Base-by-base conservation (phyloP, 257 asterid genomes). In the Haberlea rhodopensis region DNA sequence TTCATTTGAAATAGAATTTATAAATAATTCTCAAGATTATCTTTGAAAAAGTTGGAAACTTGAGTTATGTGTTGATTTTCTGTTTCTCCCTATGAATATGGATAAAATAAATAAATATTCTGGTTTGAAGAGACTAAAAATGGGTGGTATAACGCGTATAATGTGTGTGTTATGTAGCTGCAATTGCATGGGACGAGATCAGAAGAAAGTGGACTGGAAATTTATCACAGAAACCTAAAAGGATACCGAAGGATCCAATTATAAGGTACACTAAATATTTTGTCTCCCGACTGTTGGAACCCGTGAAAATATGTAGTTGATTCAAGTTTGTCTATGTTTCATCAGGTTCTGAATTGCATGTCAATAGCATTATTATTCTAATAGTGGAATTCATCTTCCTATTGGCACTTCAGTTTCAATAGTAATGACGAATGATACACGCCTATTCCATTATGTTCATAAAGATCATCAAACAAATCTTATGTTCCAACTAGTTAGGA, bases 181-280 rank as follows among this genome's bases (percentile, higher is more conserved):
- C 82, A 25, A 74, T 77, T 70, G 85, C 78, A 55, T 88, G 96
- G 96, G 83, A 86, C 5, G 92, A 86, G 74, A 72, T 59, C 78
- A 76, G 92, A 78, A 76, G 77, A 67, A 71, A 68, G 68, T 88
- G 96, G 96, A 71, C 31, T 11, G 95, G 95, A 49, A 81, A 86
- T 67, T 34, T 43, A 67, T 69, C 94, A 34, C 80, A 61, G 69
- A 78, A 56, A 79, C 43, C 90, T 25, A 63, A 72, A 28, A 65
- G 63, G 73, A 70, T 63, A 53, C 85, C 78, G 24, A 84, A 71
- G 68, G 96, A 88, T 65, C 96, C 80, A 15, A 76, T 82, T 67
- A 82, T 88, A 80, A 88, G 95, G 96, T 88, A 79, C 25, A 49
- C n/a, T n/a, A 8, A 22, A 9, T 31, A 31, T 71, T 63, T 51